phyloP scores from a whole-genome alignment of 139 green algal genomes.

The Chlamydomonas incerta region DNA sequence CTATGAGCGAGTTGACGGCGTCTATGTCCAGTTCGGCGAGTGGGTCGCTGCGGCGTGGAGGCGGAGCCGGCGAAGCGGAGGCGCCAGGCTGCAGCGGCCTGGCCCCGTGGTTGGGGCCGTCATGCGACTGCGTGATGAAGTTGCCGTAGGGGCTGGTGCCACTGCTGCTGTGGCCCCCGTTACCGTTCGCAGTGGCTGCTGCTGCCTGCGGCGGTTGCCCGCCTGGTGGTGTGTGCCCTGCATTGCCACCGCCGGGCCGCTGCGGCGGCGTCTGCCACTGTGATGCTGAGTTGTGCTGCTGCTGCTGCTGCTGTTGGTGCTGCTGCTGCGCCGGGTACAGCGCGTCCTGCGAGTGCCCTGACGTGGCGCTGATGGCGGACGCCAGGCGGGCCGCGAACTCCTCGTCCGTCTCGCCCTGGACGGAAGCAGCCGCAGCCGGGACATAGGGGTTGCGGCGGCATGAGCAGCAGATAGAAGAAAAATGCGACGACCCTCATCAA shows the following conservation, averaged over 20 bases:
- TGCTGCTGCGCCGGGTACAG: background rate
- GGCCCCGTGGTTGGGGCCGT: too few species aligned
- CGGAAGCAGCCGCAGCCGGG: too few species aligned
- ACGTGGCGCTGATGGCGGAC: constrained; percentile 11
- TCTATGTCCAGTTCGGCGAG: constrained; percentile 5
- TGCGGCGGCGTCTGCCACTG: too few species aligned
- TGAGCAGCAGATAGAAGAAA: background rate
- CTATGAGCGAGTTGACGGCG: background rate
- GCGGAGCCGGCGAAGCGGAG: background rate
- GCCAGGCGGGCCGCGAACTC: constrained; percentile 27
- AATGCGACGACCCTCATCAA: background rate
- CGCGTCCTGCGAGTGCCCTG: background rate
- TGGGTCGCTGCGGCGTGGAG: background rate
- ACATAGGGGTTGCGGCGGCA: background rate
- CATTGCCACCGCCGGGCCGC: too few species aligned
- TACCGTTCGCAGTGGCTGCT: background rate
- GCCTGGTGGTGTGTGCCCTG: too few species aligned
- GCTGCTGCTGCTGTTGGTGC: background rate
- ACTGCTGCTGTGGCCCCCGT: background rate
- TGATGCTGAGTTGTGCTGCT: background rate
- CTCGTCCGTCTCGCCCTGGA: constrained; percentile 39
- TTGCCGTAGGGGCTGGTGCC: background rate
- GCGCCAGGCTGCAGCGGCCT: background rate
- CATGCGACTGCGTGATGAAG: too few species aligned
- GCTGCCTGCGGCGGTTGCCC: too few species aligned